phyloP scores from a whole-genome alignment of 768 basidiomycete species.

The Kwoniella mangroviensis region DNA sequence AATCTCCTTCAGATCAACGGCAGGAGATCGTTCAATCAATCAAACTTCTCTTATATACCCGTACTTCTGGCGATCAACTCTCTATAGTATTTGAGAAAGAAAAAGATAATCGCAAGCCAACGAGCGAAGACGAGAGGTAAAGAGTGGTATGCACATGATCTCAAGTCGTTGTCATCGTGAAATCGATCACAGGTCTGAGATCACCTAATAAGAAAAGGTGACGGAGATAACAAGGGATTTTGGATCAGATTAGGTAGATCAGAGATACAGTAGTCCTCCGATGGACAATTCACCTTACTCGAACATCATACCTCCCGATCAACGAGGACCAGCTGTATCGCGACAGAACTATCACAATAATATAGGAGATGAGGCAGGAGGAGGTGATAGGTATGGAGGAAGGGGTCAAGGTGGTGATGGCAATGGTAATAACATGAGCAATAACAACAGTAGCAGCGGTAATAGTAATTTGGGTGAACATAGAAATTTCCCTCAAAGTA shows the following conservation, averaged over 20 bases:
- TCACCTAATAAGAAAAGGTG: not conserved
- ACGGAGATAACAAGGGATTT: not conserved
- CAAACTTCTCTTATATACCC: too few relatives aligned
- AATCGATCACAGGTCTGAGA: not conserved
- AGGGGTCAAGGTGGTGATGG: not conserved
- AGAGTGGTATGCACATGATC: not conserved
- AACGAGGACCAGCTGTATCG: not conserved
- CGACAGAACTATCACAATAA: not conserved
- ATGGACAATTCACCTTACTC: constrained; percentile 13
- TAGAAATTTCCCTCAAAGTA: constrained; percentile 20
- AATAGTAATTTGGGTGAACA: constrained; percentile 3
- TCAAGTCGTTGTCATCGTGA: not conserved
- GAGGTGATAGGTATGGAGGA: not conserved
- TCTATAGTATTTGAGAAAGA: not conserved
- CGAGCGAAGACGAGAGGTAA: too few relatives aligned
- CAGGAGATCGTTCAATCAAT: too few relatives aligned
- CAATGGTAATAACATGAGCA: not conserved
- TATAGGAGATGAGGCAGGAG: not conserved
- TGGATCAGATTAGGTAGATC: not conserved
- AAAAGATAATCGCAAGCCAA: not conserved
- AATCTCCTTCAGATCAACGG: too few relatives aligned
- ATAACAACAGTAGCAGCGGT: not conserved
- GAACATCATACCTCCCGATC: constrained; percentile 3
- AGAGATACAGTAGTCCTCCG: not conserved
- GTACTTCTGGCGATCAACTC: too few relatives aligned